Conservation (phyloP, 2,329 filamentous ascomycete species). For the Talaromyces atroroseus region DNA sequence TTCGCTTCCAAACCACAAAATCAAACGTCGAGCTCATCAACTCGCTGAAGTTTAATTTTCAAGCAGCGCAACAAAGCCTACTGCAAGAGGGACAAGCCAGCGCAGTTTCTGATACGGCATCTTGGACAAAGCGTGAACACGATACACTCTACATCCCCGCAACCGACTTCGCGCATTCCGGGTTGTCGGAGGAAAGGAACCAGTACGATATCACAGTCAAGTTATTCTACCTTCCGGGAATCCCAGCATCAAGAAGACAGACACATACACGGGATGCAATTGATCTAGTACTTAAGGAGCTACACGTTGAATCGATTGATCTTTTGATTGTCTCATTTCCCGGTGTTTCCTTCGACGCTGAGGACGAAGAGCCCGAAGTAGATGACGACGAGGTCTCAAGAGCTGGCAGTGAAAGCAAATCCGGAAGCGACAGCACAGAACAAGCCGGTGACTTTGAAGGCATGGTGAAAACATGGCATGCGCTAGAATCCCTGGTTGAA, state of each 20-base stretch:
- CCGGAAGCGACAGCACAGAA: conserved; percentile 36
- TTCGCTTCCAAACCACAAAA: conserved; percentile 72
- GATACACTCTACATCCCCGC: conserved; percentile 69
- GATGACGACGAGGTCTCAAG: conserved; percentile 42
- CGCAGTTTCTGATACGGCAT: conserved; percentile 19
- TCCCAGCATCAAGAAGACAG: conserved; percentile 59
- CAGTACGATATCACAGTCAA: conserved; percentile 96
- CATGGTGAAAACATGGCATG: conserved; percentile 62
- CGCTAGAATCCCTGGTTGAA: conserved; percentile 66
- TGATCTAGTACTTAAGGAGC: conserved; percentile 70
- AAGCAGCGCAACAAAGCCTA: conserved; percentile 62
- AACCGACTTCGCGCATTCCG: conserved; percentile 64
- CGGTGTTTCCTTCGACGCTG: conserved; percentile 86
- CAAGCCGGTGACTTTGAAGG: conserved; percentile 52
- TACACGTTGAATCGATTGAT: conserved; percentile 71
- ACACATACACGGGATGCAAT: conserved; percentile 73
- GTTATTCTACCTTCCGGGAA: conserved; percentile 79
- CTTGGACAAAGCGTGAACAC: conserved; percentile 64
- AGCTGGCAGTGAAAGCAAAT: conserved; percentile 57
- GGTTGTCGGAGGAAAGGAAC: conserved; percentile 70
- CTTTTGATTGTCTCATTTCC: conserved; percentile 91
- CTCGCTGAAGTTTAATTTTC: conserved; percentile 77
- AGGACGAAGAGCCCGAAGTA: conserved; percentile 69
- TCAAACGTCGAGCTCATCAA: conserved; percentile 92
- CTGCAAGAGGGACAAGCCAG: conserved; percentile 26